phyloP scores from a whole-genome alignment of 208 protist species.

The Borovskyia barvae region DNA sequence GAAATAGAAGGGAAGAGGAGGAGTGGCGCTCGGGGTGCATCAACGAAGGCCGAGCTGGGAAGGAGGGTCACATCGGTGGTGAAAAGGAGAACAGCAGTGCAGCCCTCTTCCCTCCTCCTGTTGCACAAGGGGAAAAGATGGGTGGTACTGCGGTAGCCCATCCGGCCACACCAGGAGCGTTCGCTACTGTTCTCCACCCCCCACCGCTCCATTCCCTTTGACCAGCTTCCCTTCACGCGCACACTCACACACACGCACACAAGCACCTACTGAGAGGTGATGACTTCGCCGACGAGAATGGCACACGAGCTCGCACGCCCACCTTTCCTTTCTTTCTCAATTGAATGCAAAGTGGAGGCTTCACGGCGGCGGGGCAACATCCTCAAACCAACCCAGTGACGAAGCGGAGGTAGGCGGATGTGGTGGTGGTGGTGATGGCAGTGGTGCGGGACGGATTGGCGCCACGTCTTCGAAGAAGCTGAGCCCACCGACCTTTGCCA shows the following conservation, averaged over 20 bases:
- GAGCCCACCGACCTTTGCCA: not conserved
- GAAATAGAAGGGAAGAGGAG: not conserved
- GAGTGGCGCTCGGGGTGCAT: no score
- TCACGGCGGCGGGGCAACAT: not conserved
- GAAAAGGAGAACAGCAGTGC: no score
- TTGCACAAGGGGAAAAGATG: no score
- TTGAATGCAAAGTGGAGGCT: no score
- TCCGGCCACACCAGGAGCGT: no score
- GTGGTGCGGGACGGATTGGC: not conserved
- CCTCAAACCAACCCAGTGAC: constrained; percentile 21
- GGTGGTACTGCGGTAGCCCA: no score
- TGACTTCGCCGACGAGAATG: not conserved
- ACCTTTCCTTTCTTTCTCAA: not conserved
- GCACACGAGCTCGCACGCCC: not conserved
- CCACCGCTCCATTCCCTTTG: no score
- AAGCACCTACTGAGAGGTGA: not conserved
- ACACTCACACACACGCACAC: not conserved
- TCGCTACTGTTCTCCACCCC: no score
- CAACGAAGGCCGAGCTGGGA: no score
- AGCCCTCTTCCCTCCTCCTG: no score
- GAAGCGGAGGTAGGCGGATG: not conserved
- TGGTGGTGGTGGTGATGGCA: not conserved
- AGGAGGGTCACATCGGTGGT: no score
- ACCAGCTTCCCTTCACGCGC: no score
- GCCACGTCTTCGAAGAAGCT: constrained; percentile 21